phyloP scores from a whole-genome alignment of 495 filamentous ascomycete genomes.

The Clohesyomyces aquaticus region DNA sequence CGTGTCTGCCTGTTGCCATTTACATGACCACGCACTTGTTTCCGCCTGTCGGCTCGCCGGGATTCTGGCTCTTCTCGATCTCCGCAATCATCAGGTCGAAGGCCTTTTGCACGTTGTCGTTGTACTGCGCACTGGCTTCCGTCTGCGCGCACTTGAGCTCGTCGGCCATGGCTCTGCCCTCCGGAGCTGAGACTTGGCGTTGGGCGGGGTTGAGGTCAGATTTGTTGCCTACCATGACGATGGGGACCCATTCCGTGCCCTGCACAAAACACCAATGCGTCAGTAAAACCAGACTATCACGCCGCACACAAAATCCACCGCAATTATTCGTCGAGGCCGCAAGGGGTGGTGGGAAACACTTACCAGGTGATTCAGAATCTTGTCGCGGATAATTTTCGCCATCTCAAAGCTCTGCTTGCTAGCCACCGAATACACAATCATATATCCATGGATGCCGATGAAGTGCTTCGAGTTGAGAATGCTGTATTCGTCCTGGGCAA shows the following conservation, averaged over 20 bases:
- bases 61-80: constrained; percentile 94
- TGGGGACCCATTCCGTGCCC: constrained; percentile 90
- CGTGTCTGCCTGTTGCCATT: too few relatives aligned
- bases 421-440: constrained; percentile 94
- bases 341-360: constrained; percentile 40
- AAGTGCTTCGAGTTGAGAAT: constrained; percentile 98
- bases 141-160: constrained; percentile 92
- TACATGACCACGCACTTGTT: constrained; percentile 88
- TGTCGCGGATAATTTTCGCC: constrained; percentile 91
- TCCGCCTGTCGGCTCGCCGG: constrained; percentile 74
- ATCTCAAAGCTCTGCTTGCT: constrained; percentile 96
- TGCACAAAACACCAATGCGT: constrained; percentile 44
- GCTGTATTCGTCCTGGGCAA: constrained; percentile 87
- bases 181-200: constrained; percentile 83
- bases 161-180: constrained; percentile 77
- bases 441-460: constrained; percentile 98
- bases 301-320: background rate
- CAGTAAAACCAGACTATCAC: too few relatives aligned
- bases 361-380: constrained; percentile 95
- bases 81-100: constrained; percentile 95
- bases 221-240: constrained; percentile 97
- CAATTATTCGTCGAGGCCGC: constrained; percentile 4
- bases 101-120: constrained; percentile 88
- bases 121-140: constrained; percentile 89
- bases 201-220: constrained; percentile 90